A percentile compares a stretch with the other conserved stretches of the same genome.
Conservation (phyloP, 148 eudicot species). For the Vaccinium vitisidaea region DNA sequence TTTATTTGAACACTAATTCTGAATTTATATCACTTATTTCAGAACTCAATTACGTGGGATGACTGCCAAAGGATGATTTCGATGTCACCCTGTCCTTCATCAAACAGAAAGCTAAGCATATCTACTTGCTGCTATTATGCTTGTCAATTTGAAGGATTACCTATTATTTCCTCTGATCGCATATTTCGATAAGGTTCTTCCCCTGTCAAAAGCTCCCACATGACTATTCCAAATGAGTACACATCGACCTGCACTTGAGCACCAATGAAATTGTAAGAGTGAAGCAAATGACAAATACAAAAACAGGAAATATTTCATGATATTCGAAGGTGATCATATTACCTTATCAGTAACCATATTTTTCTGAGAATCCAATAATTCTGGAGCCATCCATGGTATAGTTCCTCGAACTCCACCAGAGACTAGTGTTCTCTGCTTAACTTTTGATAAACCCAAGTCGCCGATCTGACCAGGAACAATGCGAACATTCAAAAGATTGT, state of each 20-base stretch:
- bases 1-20: not conserved
- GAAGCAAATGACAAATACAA: not conserved
- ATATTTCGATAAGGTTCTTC: slow-evolving; percentile 42
- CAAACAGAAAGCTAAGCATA: not conserved
- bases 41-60: not conserved
- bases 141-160: slow-evolving; percentile 17
- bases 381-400: slow-evolving; percentile 61
- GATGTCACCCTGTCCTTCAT: not conserved
- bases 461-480: slow-evolving; percentile 33
- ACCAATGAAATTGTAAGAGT: not conserved
- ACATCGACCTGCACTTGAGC: slow-evolving; percentile 40
- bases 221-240: slow-evolving; percentile 48
- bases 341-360: slow-evolving; percentile 46
- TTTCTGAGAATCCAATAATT: slow-evolving; percentile 27
- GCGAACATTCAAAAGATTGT: not conserved
- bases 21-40: not conserved
- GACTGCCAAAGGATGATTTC: not conserved
- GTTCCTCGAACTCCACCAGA: slow-evolving; percentile 53
- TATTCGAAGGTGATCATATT: not conserved
- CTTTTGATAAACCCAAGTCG: slow-evolving; percentile 45
- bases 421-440: slow-evolving; percentile 38
- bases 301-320: not conserved
- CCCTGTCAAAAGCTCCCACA: slow-evolving; percentile 56
- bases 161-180: slow-evolving; percentile 45
- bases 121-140: not conserved